These are phyloP conservation scores for Thalassiosira exigua DNA, from an alignment of 352 stramenopile genomes.

Conservation along the genomic window DNA sequence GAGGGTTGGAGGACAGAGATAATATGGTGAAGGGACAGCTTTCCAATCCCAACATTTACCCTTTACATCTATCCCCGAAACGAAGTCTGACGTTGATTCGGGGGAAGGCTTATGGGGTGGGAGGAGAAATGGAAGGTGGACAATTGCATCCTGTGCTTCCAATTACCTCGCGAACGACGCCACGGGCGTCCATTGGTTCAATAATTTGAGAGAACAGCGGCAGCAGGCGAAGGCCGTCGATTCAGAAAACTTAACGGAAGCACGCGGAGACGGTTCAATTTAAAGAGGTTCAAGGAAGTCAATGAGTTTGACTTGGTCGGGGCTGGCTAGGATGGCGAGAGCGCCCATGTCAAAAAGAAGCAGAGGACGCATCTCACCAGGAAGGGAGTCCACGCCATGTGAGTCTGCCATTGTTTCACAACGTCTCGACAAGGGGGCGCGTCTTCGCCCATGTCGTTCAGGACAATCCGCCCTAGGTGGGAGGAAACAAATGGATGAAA, in stretches of 20 bases:
- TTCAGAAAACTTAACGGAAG: constrained; percentile 59
- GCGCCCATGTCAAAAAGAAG: constrained; percentile 17
- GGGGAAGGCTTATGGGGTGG: too few species aligned
- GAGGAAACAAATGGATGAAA: constrained; percentile 14
- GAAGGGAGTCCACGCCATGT: constrained; percentile 66
- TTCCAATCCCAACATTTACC: too few species aligned
- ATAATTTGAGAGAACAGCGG: constrained; percentile 74
- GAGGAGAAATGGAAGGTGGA: too few species aligned
- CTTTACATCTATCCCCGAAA: too few species aligned
- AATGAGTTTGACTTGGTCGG: constrained; percentile 27
- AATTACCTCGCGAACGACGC: constrained; percentile 85
- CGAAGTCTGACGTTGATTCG: too few species aligned
- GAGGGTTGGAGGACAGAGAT: too few species aligned
- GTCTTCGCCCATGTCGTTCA: constrained; percentile 81
- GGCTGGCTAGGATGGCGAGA: not conserved
- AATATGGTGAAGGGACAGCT: too few species aligned
- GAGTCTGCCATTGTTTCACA: constrained; percentile 72
- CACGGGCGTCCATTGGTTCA: constrained; percentile 81
- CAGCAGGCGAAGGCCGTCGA: constrained; percentile 69
- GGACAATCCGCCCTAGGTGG: constrained; percentile 70
- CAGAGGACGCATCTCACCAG: constrained; percentile 68
- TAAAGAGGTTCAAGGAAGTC: constrained; percentile 46
- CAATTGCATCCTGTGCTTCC: constrained; percentile 77
- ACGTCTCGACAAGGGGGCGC: constrained; percentile 73
- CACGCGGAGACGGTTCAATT: constrained; percentile 60